Evolutionary conservation across 2,329 filamentous ascomycete species (phyloP), one percentile per base, ranked within the genome.

Genomic region (Pestalotiopsis sp.): DNA sequence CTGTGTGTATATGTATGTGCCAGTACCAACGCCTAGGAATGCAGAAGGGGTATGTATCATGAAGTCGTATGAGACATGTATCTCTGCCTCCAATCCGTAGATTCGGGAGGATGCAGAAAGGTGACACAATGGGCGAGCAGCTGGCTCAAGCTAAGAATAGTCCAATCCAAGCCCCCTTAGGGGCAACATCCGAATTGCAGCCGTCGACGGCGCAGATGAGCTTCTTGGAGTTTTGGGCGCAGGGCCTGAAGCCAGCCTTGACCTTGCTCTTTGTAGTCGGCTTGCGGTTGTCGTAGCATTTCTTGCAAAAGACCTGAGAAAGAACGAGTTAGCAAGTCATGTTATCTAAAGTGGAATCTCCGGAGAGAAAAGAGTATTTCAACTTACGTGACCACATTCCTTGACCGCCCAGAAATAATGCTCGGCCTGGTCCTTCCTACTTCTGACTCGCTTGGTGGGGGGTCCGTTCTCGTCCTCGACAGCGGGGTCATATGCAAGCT

Each of bases 341-440:
- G 14, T 2, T 17, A 11, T 7, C 9, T 4, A 59, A 4, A 2
- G 6, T 27, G 13, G 57, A 23, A 5, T 27, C 4, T 2, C 23
- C 7, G n/a, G 57, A 11, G 13, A n/a, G 9, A 25, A 23, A 36
- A 27, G 12, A 14, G n/a, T 45, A 27, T 38, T 13, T 13, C 17
- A 56, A 60, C 85, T 77, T 87, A 98, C 96, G 83, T 99, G 96
- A 72, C 96, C 96, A 78, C 96, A 99, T 65, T 87, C 87, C 80
- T 95, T 97, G 45, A 96, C 86, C 0, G 96, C 92, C 94, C 95
- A 98, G 71, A 98, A 95, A 75, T 97, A 92, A 76, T 93, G 91
- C 80, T 97, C 94, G 25, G 85, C 86, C 6, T 83, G 80, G 23
- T 85, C 82, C 74, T 86, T 90, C 62, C 82, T 81, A 52, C 82